Conservation (phyloP, 1,284 basidiomycete genomes). For the Tylopilus sp. region DNA sequence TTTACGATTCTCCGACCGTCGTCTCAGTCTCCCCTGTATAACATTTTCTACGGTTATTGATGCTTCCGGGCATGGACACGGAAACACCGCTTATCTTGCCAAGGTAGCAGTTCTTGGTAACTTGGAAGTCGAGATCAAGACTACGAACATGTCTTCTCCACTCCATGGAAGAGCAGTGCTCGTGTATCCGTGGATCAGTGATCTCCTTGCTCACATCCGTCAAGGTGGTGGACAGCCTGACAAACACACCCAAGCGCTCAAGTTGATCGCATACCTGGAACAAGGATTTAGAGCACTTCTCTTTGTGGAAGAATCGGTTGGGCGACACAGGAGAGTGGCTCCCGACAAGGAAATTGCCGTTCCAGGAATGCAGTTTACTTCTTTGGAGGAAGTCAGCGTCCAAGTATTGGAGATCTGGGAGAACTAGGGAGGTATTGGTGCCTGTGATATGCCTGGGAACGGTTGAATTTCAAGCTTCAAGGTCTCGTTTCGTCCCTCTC, state of each 20-base stretch:
- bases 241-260: neutral
- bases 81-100: neutral
- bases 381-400: conserved; percentile 3
- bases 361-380: conserved; percentile 1
- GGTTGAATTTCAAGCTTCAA: too few relatives aligned
- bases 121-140: conserved; percentile 8
- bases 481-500: too few relatives aligned
- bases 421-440: too few relatives aligned
- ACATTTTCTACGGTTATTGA: conserved; percentile 16
- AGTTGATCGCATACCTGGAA: conserved; percentile 18
- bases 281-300: conserved; percentile 22
- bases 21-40: conserved; percentile 23
- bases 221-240: neutral
- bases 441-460: too few relatives aligned
- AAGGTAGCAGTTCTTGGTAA: conserved; percentile 10
- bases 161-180: conserved; percentile 1
- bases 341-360: conserved; percentile 10
- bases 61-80: neutral
- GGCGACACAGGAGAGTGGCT: conserved; percentile 17
- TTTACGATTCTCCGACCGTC: conserved; percentile 9
- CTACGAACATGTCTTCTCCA: neutral
- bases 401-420: conserved; percentile 11
- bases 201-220: conserved; percentile 8
- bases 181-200: conserved; percentile 22
- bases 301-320: conserved; percentile 9